Conservation (phyloP, 148 eudicot species). For the Nepenthes gracilis region DNA sequence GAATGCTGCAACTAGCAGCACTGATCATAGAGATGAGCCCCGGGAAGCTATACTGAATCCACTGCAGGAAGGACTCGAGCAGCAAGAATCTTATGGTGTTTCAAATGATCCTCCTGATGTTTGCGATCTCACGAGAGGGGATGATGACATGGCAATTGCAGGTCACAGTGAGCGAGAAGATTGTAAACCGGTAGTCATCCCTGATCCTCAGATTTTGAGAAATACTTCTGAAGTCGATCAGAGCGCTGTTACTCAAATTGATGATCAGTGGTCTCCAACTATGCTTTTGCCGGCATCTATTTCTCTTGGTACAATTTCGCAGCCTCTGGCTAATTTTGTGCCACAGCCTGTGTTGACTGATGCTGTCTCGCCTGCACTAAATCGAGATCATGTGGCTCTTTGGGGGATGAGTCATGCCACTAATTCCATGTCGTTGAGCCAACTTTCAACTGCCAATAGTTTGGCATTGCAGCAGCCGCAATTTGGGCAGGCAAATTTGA, state of each 20-base stretch:
- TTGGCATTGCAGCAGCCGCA: slow-evolving; percentile 31
- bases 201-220: slow-evolving; percentile 12
- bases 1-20: slow-evolving; percentile 37
- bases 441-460: slow-evolving; percentile 16
- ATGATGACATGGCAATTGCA: slow-evolving; percentile 36
- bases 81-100: slow-evolving; percentile 12
- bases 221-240: slow-evolving; percentile 25
- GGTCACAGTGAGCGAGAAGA: slow-evolving; percentile 27
- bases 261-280: slow-evolving; percentile 26
- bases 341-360: slow-evolving; percentile 37
- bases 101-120: slow-evolving; percentile 22
- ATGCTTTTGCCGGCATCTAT: slow-evolving; percentile 13
- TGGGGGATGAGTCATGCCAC: slow-evolving; percentile 15
- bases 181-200: slow-evolving; percentile 28
- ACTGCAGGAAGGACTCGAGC: slow-evolving; percentile 17
- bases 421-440: slow-evolving; percentile 14
- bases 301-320: slow-evolving; percentile 14
- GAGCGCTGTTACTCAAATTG: slow-evolving; percentile 17
- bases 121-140: slow-evolving; percentile 64
- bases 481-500: slow-evolving; percentile 10
- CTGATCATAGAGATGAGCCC: slow-evolving; percentile 24
- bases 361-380: slow-evolving; percentile 38
- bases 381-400: slow-evolving; percentile 23
- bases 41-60: slow-evolving; percentile 14
- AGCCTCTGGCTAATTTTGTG: slow-evolving; percentile 12